Percentiles rank a stretch among this genome's conserved stretches.
These are phyloP conservation scores for Phytophthora meadii DNA, from an alignment of 352 stramenopile genomes.

Conservation along the genomic window DNA sequence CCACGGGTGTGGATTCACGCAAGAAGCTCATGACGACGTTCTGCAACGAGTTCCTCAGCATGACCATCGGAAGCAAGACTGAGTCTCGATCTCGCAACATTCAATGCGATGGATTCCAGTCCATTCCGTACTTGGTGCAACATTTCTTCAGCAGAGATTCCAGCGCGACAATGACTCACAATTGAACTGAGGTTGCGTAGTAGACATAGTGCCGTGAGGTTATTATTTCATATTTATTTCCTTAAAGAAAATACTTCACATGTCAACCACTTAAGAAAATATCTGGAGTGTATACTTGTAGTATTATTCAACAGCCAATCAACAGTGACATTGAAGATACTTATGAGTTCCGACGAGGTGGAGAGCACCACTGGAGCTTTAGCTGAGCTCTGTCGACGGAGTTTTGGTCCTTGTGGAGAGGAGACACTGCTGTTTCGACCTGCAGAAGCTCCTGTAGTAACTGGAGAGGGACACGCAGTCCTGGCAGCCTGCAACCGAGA, in stretches of 20 bases:
- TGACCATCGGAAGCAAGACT: conserved; percentile 43
- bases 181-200: conserved; percentile 33
- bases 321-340: conserved; percentile 20
- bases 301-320: conserved; percentile 12
- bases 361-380: conserved; percentile 26
- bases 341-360: conserved; percentile 22
- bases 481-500: conserved; percentile 51
- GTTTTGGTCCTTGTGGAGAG: conserved; percentile 59
- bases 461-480: conserved; percentile 56
- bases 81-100: conserved; percentile 34
- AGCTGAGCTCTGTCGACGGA: conserved; percentile 40
- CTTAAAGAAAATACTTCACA: no score
- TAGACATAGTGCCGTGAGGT: no score
- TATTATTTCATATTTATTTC: no score
- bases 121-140: conserved; percentile 53
- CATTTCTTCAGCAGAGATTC: conserved; percentile 42
- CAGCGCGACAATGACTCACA: conserved; percentile 3
- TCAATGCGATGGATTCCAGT: conserved; percentile 47
- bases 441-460: conserved; percentile 64
- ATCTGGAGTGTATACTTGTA: no score
- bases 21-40: conserved; percentile 60
- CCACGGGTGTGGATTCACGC: conserved; percentile 41
- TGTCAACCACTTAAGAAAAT: no score
- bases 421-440: conserved; percentile 67
- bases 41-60: conserved; percentile 55